A percentile compares a stretch with the other conserved stretches of the same genome.
Conservation (phyloP, 2,329 filamentous ascomycete genomes). For the Coniochaeta pulveracea region DNA sequence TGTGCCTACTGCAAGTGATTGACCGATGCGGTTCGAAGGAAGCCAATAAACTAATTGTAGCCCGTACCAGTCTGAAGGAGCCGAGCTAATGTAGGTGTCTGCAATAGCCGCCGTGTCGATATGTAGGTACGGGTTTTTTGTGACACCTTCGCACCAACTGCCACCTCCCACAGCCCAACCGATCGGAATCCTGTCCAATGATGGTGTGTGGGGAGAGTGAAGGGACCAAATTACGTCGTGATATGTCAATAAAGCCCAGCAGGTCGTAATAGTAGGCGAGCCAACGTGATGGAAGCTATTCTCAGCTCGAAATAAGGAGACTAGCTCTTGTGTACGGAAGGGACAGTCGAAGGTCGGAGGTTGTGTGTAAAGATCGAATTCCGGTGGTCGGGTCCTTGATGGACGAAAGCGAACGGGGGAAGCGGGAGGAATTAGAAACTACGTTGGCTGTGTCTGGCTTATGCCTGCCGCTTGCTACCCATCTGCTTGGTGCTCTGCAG, state of each 20-base stretch:
- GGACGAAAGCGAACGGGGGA: too few species aligned
- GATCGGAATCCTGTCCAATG: conserved; percentile 2
- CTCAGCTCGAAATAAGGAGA: not conserved
- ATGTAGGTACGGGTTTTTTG: conserved; percentile 3
- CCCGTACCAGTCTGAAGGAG: not conserved
- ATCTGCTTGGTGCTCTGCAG: conserved; percentile 2
- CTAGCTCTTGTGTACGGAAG: not conserved
- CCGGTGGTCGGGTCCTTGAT: too few species aligned
- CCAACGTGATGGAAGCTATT: not conserved
- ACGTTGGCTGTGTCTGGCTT: too few species aligned
- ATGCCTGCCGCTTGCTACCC: too few species aligned
- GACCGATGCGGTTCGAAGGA: conserved; percentile 1
- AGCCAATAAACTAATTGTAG: not conserved
- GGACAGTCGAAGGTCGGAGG: too few species aligned
- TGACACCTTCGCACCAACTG: not conserved
- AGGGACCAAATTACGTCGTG: not conserved
- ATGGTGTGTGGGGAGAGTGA: too few species aligned
- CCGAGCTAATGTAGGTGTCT: conserved; percentile 3
- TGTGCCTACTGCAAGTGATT: not conserved
- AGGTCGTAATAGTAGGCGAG: conserved; percentile 1
- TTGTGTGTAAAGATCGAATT: too few species aligned
- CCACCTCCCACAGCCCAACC: not conserved
- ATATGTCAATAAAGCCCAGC: not conserved
- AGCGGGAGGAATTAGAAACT: too few species aligned
- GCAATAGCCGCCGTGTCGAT: not conserved